These are phyloP conservation scores for Rhynchospora tenuis DNA, from an alignment of 176 grass and related monocot species.

Conservation along the genomic window DNA sequence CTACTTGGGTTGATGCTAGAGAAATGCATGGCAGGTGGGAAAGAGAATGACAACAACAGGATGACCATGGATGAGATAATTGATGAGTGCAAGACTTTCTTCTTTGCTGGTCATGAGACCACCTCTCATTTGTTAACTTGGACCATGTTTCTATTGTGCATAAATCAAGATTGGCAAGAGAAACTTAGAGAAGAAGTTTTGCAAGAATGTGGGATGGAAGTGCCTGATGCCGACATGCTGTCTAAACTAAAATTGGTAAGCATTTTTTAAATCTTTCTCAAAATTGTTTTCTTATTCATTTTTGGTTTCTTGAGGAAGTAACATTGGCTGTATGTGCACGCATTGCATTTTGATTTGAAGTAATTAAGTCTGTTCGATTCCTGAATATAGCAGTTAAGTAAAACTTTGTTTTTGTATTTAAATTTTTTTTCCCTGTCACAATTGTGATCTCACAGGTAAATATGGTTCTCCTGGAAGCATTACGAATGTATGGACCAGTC, in stretches of 20 bases:
- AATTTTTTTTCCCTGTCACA: not conserved
- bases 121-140: slow-evolving; percentile 43
- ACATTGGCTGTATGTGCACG: no score
- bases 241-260: slow-evolving; percentile 50
- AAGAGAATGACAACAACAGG: not conserved
- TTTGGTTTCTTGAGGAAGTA: not conserved
- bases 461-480: not conserved
- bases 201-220: slow-evolving; percentile 17
- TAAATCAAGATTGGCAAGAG: slow-evolving; percentile 48
- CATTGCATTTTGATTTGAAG: no score
- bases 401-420: no score
- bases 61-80: slow-evolving; percentile 59
- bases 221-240: slow-evolving; percentile 20
- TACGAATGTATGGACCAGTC: not conserved
- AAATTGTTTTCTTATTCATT: not conserved
- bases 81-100: slow-evolving; percentile 61
- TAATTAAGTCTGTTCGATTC: no score
- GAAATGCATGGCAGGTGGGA: not conserved
- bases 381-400: no score
- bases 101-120: slow-evolving; percentile 55
- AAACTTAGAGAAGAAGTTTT: slow-evolving; percentile 46
- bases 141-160: slow-evolving; percentile 43
- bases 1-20: slow-evolving; percentile 54
- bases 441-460: not conserved
- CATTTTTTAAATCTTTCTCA: not conserved